Conservation (phyloP, 805 yeast species). For the Candida maesae region DNA sequence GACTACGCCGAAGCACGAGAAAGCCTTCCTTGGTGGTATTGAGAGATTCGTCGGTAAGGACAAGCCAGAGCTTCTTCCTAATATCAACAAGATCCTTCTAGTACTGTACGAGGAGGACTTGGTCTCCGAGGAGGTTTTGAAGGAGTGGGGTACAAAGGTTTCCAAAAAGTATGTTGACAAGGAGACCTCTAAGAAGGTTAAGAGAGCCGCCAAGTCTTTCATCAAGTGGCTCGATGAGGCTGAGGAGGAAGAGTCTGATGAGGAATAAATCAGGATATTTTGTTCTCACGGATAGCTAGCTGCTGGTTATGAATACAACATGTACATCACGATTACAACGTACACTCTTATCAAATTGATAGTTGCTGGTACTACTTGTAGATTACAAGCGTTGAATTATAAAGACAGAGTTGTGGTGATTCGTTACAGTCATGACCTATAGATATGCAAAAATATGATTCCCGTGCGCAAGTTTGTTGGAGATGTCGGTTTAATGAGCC, state of each 20-base stretch:
- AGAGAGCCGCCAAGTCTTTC: conserved; percentile 95
- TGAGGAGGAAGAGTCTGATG: conserved; percentile 62
- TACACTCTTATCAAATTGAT: no score
- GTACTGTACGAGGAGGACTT: conserved; percentile 80
- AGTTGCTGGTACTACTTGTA: no score
- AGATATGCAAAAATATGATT: background rate
- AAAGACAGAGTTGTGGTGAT: background rate
- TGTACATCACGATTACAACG: no score
- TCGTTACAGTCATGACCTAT: conserved; percentile 11
- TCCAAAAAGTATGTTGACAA: conserved; percentile 93
- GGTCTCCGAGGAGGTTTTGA: conserved; percentile 74
- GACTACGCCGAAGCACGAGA: conserved; percentile 66
- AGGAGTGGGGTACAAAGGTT: conserved; percentile 85
- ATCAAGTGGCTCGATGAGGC: conserved; percentile 94
- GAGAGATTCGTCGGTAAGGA: conserved; percentile 89
- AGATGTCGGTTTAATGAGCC: conserved; percentile 2
- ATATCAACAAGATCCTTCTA: conserved; percentile 78
- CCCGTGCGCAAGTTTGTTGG: no score
- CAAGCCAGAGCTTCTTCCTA: conserved; percentile 65
- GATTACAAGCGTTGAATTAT: no score
- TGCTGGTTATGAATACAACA: background rate
- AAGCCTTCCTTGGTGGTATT: conserved; percentile 90
- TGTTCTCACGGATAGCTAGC: no score
- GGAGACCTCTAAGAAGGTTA: conserved; percentile 86
- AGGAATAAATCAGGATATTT: conserved; percentile 14